phyloP scores from a whole-genome alignment of 208 protist genomes.

The Porcisia deanei region DNA sequence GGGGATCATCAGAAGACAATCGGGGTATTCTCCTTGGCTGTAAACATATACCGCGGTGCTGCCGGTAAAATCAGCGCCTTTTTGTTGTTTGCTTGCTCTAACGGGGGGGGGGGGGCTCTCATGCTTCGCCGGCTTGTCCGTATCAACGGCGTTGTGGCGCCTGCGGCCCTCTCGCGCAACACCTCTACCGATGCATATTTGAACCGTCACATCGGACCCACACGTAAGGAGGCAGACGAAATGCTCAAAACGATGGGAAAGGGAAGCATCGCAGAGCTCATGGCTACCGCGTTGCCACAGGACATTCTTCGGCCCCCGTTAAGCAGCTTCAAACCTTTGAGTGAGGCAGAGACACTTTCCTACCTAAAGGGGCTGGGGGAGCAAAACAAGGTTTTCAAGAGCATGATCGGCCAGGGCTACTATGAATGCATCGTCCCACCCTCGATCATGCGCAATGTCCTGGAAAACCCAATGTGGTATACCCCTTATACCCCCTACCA shows the following conservation, averaged over 20 bases:
- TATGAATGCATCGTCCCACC: conserved; percentile 91
- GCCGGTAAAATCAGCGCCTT: too few relatives aligned
- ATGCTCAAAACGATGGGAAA: conserved; percentile 91
- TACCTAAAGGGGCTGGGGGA: conserved; percentile 51
- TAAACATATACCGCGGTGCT: too few relatives aligned
- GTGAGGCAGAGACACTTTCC: conserved; percentile 73
- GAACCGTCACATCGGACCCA: conserved; percentile 92
- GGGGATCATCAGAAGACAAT: too few relatives aligned
- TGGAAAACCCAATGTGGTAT: conserved; percentile 99
- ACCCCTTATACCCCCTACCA: conserved; percentile 99
- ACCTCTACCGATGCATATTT: conserved; percentile 86
- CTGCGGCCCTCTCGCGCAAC: conserved; percentile 30
- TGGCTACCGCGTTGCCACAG: conserved; percentile 70
- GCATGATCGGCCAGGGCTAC: conserved; percentile 94
- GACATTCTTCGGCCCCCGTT: conserved; percentile 63
- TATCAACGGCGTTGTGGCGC: neutral
- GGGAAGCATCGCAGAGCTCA: conserved; percentile 77
- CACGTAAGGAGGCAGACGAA: conserved; percentile 65
- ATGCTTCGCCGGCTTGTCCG: conserved; percentile 24
- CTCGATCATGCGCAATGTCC: conserved; percentile 96
- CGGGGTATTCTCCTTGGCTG: too few relatives aligned
- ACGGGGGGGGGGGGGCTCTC: neutral
- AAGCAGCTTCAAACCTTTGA: conserved; percentile 45
- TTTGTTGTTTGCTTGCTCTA: too few relatives aligned
- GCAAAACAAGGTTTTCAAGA: conserved; percentile 92